Evolutionary conservation across 257 asterid species (phyloP).

Genomic region (Solanum neorickii): DNA sequence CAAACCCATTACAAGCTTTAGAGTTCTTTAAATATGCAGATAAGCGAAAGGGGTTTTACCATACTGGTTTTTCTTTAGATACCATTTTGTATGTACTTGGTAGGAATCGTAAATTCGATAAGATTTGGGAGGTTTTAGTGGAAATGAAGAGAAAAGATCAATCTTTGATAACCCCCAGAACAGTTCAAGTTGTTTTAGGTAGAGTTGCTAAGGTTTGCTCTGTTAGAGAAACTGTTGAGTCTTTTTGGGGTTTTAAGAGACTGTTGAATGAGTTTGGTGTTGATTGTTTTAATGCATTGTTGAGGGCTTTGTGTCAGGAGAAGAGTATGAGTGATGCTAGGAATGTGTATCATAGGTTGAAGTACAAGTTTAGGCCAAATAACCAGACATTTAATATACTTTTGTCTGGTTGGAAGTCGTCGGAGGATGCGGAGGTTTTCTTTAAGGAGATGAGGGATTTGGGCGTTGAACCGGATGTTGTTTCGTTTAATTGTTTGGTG

Average conservation of each 20-base stretch:
- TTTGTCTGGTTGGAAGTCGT: conserved; percentile 81
- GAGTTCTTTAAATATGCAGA: conserved; percentile 52
- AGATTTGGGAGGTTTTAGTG: conserved; percentile 53
- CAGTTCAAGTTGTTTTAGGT: conserved; percentile 72
- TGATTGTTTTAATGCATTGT: conserved; percentile 52
- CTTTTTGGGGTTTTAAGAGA: conserved; percentile 48
- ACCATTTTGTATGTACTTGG: conserved; percentile 73
- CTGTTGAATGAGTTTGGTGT: conserved; percentile 55
- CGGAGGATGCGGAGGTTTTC: conserved; percentile 63
- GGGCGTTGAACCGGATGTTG: conserved; percentile 72
- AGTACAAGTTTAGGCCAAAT: conserved; percentile 69
- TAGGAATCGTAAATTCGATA: conserved; percentile 54
- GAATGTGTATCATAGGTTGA: conserved; percentile 57
- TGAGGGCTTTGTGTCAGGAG: conserved; percentile 83
- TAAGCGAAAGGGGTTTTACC: conserved; percentile 36
- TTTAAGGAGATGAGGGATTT: conserved; percentile 57
- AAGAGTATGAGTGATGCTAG: conserved; percentile 90
- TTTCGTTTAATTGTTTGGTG: conserved; percentile 79
- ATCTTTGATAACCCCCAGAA: conserved; percentile 59
- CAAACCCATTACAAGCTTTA: conserved; percentile 61
- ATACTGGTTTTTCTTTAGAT: conserved; percentile 59
- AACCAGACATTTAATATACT: conserved; percentile 67
- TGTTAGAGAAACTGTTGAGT: conserved; percentile 67
- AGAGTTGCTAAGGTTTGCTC: conserved; percentile 83
- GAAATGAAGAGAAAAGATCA: conserved; percentile 57